Conservation (phyloP, 768 basidiomycete genomes). For the Myochromella boudieri region DNA sequence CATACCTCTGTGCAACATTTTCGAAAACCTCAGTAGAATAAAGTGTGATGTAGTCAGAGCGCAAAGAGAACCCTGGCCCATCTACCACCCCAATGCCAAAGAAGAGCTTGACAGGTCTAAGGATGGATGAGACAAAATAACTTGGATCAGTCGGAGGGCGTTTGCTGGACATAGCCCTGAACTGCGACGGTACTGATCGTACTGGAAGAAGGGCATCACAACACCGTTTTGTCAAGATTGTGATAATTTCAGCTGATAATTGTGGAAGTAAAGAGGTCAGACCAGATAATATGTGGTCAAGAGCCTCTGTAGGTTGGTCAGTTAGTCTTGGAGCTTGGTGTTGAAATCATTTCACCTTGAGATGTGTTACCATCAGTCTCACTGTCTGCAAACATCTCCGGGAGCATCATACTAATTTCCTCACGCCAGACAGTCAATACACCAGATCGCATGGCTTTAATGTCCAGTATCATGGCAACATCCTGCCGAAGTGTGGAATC, state of each 20-base stretch:
- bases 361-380: slow-evolving; percentile 29
- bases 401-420: slow-evolving; percentile 63
- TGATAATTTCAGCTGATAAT: slow-evolving; percentile 62
- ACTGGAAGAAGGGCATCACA: slow-evolving; percentile 84
- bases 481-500: slow-evolving; percentile 66
- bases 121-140: slow-evolving; percentile 78
- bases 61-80: slow-evolving; percentile 62
- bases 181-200: slow-evolving; percentile 86
- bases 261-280: slow-evolving; percentile 55
- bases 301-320: slow-evolving; percentile 42
- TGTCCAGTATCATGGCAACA: slow-evolving; percentile 67
- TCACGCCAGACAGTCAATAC: slow-evolving; percentile 64
- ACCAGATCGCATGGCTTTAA: slow-evolving; percentile 54
- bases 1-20: slow-evolving; percentile 63
- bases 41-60: slow-evolving; percentile 46
- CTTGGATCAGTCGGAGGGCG: slow-evolving; percentile 76
- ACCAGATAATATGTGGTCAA: slow-evolving; percentile 50
- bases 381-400: slow-evolving; percentile 38
- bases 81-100: slow-evolving; percentile 60
- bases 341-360: slow-evolving; percentile 46
- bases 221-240: slow-evolving; percentile 76
- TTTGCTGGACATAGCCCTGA: slow-evolving; percentile 80
- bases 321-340: neutral
- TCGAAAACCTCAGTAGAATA: slow-evolving; percentile 70
- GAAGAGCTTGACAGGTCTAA: slow-evolving; percentile 77